Evolutionary conservation across 495 filamentous ascomycete species (phyloP), one percentile per base, ranked within the genome.

Genomic region (Penicillium ucsense): DNA sequence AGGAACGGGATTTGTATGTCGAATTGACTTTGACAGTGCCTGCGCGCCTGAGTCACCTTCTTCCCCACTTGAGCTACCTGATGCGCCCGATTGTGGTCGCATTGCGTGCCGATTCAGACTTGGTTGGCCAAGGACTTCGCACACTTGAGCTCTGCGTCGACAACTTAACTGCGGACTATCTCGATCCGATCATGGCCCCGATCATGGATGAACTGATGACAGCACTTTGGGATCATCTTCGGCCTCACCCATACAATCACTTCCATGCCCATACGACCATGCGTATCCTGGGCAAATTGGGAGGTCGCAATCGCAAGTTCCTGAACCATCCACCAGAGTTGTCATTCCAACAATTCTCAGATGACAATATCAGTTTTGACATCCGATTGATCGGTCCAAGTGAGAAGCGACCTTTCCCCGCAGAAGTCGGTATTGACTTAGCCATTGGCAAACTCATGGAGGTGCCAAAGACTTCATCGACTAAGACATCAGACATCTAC

Each of bases 151-250:
- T 99, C 10, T 99, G 94, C 58, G 94, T 99, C 28, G 94, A 99
- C 51, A 99, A 99, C 55, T 76, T 99, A 1, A 99, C 94, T 0
- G 90, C 92, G 0, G 94, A 99, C 54, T 99, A 99, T 58, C 63
- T 99, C 31, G 94, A 99, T 55, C 94, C 94, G 0, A 99, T 99
- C 47, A 99, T 99, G 92, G 88, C 89, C 5, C 94, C 94, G 2
- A 92, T 95, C 38, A 96, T 99, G 66, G 92, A 97, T 55, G 94
- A 99, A 52, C 68, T 99, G 45, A 97, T 97, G 90, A 88, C 88
- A 37, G 90, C 89, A 4, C 75, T 99, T 6, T 97, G 91, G 78
- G 88, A 95, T 48, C 94, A 97, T 60, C 74, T 99, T 32, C 84
- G 82, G 50, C 94, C 94, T 3, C 81, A 85, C 44, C 90, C 92